A percentile compares a stretch with the other conserved stretches of the same genome.
These are phyloP conservation scores for Stachybotrys echinatus DNA, from an alignment of 2,329 filamentous ascomycete genomes.

Conservation along the genomic window DNA sequence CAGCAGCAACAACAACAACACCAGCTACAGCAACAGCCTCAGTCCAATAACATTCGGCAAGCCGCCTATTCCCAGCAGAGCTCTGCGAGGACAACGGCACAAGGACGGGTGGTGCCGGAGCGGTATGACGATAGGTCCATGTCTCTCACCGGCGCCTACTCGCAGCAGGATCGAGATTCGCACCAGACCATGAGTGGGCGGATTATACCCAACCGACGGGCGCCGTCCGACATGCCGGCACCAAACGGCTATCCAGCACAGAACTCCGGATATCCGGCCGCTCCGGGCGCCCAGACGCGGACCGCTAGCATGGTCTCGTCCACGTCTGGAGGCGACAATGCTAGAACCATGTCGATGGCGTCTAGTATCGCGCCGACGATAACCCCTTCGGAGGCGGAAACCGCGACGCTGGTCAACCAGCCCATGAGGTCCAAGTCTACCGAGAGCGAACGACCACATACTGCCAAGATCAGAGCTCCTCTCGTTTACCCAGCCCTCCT, in stretches of 20 bases:
- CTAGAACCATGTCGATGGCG: slow-evolving; percentile 85
- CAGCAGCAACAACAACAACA: slow-evolving; percentile 38
- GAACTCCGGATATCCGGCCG: slow-evolving; percentile 33
- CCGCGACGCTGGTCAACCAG: slow-evolving; percentile 43
- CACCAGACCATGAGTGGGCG: slow-evolving; percentile 93
- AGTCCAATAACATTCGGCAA: slow-evolving; percentile 73
- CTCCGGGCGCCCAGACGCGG: slow-evolving; percentile 50
- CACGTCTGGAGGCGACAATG: slow-evolving; percentile 38
- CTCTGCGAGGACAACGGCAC: slow-evolving; percentile 77
- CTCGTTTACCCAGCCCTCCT: slow-evolving; percentile 91
- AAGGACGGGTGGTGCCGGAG: slow-evolving; percentile 87
- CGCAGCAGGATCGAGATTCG: slow-evolving; percentile 68
- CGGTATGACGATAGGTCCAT: slow-evolving; percentile 89
- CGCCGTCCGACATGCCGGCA: slow-evolving; percentile 33
- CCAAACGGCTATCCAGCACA: slow-evolving; percentile 29
- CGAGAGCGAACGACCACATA: slow-evolving; percentile 51
- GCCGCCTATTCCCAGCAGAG: slow-evolving; percentile 61
- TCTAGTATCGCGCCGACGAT: slow-evolving; percentile 73
- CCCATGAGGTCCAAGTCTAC: slow-evolving; percentile 53
- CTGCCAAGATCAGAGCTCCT: slow-evolving; percentile 64
- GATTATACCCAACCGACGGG: slow-evolving; percentile 70
- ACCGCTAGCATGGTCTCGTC: slow-evolving; percentile 60
- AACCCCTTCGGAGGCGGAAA: slow-evolving; percentile 53
- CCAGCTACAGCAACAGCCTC: slow-evolving; percentile 41
- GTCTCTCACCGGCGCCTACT: slow-evolving; percentile 77